A percentile compares a stretch with the other conserved stretches of the same genome.
Conservation (phyloP, 2,329 filamentous ascomycete species). For the Cladosporium sp. region DNA sequence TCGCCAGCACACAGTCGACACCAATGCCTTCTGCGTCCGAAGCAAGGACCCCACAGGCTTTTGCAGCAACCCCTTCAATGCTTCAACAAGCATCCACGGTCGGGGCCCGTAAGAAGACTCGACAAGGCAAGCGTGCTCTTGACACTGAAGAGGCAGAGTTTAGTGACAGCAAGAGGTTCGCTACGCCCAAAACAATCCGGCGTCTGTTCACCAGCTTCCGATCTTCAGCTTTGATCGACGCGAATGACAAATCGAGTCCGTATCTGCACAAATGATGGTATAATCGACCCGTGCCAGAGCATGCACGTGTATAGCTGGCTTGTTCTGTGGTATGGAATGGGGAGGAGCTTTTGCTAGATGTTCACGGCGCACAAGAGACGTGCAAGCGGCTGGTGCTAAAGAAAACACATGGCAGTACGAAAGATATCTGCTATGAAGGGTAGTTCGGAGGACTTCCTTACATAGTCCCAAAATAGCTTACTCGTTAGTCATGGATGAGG, state of each 20-base stretch:
- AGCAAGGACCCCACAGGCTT: background rate
- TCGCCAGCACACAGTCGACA: background rate
- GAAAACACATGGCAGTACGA: background rate
- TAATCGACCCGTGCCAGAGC: background rate
- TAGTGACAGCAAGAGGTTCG: background rate
- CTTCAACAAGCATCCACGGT: background rate
- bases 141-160: background rate
- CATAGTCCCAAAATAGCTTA: background rate
- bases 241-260: slow-evolving; percentile 11
- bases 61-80: background rate
- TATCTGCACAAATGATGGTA: background rate
- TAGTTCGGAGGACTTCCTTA: background rate
- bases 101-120: background rate
- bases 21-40: background rate
- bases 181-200: background rate
- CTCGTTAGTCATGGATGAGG: background rate
- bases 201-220: slow-evolving; percentile 4
- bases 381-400: background rate
- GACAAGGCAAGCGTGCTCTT: background rate
- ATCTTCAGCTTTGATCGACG: slow-evolving; percentile 5
- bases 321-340: background rate
- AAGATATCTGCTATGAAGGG: background rate
- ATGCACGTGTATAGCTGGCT: background rate
- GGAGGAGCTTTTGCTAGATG: background rate
- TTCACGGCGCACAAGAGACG: background rate